Conservation (phyloP, 495 filamentous ascomycete species). For the Penicillium pancosmium region DNA sequence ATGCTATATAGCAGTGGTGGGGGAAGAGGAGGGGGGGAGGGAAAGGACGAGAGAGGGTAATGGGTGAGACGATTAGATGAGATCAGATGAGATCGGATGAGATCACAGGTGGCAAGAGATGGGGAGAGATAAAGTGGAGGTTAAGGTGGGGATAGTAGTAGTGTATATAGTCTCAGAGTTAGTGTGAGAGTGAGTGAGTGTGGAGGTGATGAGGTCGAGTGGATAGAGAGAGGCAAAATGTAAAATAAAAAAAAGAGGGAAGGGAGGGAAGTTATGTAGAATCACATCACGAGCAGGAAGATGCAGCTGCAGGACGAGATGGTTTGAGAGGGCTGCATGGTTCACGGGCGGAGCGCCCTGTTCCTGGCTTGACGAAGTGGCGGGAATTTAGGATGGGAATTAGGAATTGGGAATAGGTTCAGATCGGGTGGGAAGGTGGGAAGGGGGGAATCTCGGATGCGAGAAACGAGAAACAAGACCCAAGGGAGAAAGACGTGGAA, state of each 20-base stretch:
- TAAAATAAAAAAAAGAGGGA: conserved; percentile 5
- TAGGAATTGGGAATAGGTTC: background rate
- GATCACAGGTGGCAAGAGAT: background rate
- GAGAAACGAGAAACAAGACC: conserved; percentile 1
- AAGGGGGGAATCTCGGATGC: conserved; percentile 23
- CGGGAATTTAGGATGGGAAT: conserved; percentile 21
- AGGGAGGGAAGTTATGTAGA: conserved; percentile 26
- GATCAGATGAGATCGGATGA: conserved; percentile 2
- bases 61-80: background rate
- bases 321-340: conserved; percentile 20
- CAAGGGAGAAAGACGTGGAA: conserved; percentile 4
- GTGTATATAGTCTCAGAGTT: too few species aligned
- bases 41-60: background rate
- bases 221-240: conserved; percentile 11
- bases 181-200: too few species aligned
- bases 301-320: conserved; percentile 9
- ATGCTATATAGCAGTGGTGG: background rate
- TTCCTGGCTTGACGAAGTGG: conserved; percentile 31
- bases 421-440: background rate
- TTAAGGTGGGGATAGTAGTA: conserved; percentile 1
- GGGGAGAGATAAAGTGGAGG: background rate
- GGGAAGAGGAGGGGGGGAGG: background rate
- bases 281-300: conserved; percentile 25
- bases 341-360: conserved; percentile 25
- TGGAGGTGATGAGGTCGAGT: conserved; percentile 2